These are phyloP conservation scores for Rubia occidens DNA, from an alignment of 305 asterid species.

Conservation along the genomic window DNA sequence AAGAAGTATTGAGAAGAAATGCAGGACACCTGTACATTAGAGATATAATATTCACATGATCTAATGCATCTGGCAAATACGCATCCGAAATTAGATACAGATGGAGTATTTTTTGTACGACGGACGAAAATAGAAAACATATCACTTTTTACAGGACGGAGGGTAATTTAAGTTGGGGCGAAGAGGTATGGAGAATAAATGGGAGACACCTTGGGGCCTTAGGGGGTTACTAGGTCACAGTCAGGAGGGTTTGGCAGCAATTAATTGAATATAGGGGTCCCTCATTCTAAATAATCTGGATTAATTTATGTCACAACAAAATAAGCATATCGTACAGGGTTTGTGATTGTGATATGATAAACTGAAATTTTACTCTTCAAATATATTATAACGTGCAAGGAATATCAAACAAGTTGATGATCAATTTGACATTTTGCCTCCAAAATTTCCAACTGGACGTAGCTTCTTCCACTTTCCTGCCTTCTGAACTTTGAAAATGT, in stretches of 20 bases:
- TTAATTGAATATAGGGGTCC: background rate
- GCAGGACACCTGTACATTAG: background rate
- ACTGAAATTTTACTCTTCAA: background rate
- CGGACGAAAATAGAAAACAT: too few relatives aligned
- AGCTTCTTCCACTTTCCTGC: background rate
- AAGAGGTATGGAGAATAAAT: background rate
- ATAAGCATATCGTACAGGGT: background rate
- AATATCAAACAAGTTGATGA: background rate
- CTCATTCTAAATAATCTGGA: background rate
- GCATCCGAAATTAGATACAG: too few relatives aligned
- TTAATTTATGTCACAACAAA: background rate
- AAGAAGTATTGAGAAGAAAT: background rate
- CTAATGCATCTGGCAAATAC: too few relatives aligned
- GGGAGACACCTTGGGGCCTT: background rate
- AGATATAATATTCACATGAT: too few relatives aligned
- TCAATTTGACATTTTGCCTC: background rate
- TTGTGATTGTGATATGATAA: background rate
- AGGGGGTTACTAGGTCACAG: constrained; percentile 8
- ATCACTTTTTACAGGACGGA: too few relatives aligned
- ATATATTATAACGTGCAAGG: constrained; percentile 7
- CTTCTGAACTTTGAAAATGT: background rate
- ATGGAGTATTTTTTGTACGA: too few relatives aligned
- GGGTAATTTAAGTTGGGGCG: too few relatives aligned
- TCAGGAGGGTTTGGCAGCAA: constrained; percentile 11
- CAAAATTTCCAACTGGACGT: background rate